phyloP scores from a whole-genome alignment of 805 yeast species.

The Wickerhamomyces bovis region DNA sequence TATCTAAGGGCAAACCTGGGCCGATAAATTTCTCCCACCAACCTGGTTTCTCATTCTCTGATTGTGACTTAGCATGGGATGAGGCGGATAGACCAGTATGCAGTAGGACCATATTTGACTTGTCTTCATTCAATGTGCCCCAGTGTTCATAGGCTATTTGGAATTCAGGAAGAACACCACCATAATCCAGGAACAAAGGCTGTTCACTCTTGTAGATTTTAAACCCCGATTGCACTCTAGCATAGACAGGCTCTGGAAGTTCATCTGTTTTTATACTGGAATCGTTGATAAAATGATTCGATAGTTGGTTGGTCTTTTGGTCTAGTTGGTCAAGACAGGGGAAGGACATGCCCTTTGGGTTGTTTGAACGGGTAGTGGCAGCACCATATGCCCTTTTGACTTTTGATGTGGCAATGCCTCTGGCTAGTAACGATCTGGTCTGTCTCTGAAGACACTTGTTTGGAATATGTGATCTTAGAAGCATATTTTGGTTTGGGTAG shows the following conservation, averaged over 20 bases:
- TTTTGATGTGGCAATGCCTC: constrained; percentile 8
- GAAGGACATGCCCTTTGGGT: constrained; percentile 56
- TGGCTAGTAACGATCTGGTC: background rate
- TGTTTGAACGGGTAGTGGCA: background rate
- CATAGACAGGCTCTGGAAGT: constrained; percentile 85
- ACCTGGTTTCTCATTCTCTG: constrained; percentile 62
- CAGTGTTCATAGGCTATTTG: constrained; percentile 91
- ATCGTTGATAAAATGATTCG: constrained; percentile 4
- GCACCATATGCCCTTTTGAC: constrained; percentile 7
- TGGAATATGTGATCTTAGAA: constrained; percentile 1
- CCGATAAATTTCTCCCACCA: constrained; percentile 98
- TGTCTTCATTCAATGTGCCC: constrained; percentile 64
- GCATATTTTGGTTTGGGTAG: background rate
- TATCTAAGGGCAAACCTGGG: constrained; percentile 70
- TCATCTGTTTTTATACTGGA: constrained; percentile 25
- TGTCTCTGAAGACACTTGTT: background rate
- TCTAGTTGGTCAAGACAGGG: constrained; percentile 84
- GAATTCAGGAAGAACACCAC: constrained; percentile 67
- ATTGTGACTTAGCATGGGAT: constrained; percentile 85
- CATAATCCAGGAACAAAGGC: constrained; percentile 74
- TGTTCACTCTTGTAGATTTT: constrained; percentile 45
- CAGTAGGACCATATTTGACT: constrained; percentile 67
- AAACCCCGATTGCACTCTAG: constrained; percentile 64
- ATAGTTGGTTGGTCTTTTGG: constrained; percentile 35
- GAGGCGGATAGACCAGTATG: constrained; percentile 94